Evolutionary conservation across 495 filamentous ascomycete genomes (phyloP).

Genomic region (Eremomyces bilateralis): DNA sequence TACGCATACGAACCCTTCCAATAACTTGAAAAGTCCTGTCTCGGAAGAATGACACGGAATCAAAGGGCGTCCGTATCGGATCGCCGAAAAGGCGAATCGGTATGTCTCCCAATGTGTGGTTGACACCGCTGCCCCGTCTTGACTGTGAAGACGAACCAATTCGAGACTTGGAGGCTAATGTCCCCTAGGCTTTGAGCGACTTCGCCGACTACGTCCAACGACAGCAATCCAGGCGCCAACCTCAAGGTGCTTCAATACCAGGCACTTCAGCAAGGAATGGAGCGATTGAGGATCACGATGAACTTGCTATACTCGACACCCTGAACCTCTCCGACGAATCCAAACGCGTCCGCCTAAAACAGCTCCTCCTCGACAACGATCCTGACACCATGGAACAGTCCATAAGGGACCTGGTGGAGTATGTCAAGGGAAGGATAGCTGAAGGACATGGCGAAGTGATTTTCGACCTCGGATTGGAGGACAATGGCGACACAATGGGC

Average conservation of each 20-base stretch:
- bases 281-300: constrained; percentile 50
- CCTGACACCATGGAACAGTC: constrained; percentile 35
- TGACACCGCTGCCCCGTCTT: too few relatives aligned
- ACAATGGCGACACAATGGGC: constrained; percentile 78
- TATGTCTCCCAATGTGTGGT: too few relatives aligned
- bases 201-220: constrained; percentile 96
- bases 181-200: constrained; percentile 64
- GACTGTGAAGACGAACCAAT: neutral
- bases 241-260: constrained; percentile 20
- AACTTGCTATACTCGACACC: constrained; percentile 80
- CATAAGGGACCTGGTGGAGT: constrained; percentile 34
- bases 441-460: constrained; percentile 83
- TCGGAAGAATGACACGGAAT: constrained; percentile 9
- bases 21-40: neutral
- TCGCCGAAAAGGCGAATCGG: constrained; percentile 66
- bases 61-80: constrained; percentile 22
- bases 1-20: neutral
- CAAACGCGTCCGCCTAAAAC: constrained; percentile 43
- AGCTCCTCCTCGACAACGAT: constrained; percentile 44
- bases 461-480: constrained; percentile 83
- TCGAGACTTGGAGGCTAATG: neutral
- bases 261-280: constrained; percentile 14
- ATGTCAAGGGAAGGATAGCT: constrained; percentile 42
- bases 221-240: constrained; percentile 47
- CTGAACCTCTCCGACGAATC: constrained; percentile 61